Evolutionary conservation across 805 yeast species (phyloP), one percentile per base, ranked within the genome.

Genomic region (Nakazawaea populi): DNA sequence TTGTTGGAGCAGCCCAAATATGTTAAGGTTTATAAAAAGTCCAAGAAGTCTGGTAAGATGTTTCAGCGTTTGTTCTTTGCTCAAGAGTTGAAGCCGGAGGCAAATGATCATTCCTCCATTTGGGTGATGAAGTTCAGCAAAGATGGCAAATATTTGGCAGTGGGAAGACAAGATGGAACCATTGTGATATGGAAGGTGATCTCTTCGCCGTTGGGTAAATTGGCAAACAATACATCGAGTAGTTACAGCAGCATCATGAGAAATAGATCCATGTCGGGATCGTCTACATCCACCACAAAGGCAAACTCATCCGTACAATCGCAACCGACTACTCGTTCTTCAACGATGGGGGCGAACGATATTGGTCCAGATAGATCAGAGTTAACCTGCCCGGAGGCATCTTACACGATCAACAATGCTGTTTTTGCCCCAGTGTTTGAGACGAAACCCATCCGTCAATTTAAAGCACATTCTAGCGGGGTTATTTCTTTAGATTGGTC

Each of bases 401-500:
- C 40, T 7, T 45, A 50, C 29, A 28, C 11, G 18, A 43, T 47
- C 18, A 51, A 51, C 29, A 38, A 48, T 6, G 46, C 55, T n/a
- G 63, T 70, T 6, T 77, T 76, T 58, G 95, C 96, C 0, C 92
- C 96, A 0, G 88, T 91, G 1, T 90, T 91, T 63, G 85, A 83
- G 55, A 78, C 82, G 4, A 63, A 61, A 9, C 96, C 97, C 0
- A 62, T 74, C 12, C 73, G 79, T 32, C 75, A 75, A 11, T 85
- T 81, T 54, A 66, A 63, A 41, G 94, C 87, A 14, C 97, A 92
- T 65, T 65, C 77, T 0, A 78, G 77, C 44, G 86, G 89, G 52
- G 75, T 92, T 12, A 64, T 89, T n/a, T 80, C 87, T 9, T 61
- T 91, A 35, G 88, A 87, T 59, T 91, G 97, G 97, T 85, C 95